Evolutionary conservation across 2,329 filamentous ascomycete genomes (phyloP).

Genomic region (Fusarium pilosicola): DNA sequence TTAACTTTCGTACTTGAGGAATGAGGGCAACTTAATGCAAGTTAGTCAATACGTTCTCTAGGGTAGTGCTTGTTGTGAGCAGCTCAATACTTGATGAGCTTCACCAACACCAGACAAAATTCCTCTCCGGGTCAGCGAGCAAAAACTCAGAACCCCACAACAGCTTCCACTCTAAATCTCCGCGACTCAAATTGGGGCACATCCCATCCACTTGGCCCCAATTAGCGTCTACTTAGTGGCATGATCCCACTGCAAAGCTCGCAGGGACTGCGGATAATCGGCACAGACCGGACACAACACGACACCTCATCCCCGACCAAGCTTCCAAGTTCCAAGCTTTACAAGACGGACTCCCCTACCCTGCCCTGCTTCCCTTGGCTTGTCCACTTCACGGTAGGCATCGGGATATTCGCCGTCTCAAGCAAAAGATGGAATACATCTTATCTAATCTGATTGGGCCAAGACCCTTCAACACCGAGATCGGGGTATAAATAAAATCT

Average conservation of each 20-base stretch:
- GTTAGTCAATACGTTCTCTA: neutral
- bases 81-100: neutral
- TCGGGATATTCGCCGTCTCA: constrained; percentile 11
- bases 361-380: neutral
- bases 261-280: constrained; percentile 26
- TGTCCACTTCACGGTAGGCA: neutral
- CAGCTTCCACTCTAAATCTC: neutral
- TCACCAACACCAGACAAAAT: neutral
- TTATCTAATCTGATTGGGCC: constrained; percentile 35
- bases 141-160: constrained; percentile 3
- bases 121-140: neutral
- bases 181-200: constrained; percentile 5
- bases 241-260: neutral
- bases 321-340: constrained; percentile 22
- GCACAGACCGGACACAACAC: constrained; percentile 12
- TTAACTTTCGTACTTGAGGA: neutral
- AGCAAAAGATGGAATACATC: neutral
- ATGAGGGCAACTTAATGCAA: accelerated
- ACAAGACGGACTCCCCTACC: constrained; percentile 25
- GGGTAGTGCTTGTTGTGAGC: neutral
- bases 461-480: constrained; percentile 8
- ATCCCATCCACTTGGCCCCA: neutral
- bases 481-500: constrained; percentile 40
- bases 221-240: constrained; percentile 5
- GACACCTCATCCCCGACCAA: neutral